phyloP scores from a whole-genome alignment of 2,329 filamentous ascomycete genomes.

The Botrytis porri region DNA sequence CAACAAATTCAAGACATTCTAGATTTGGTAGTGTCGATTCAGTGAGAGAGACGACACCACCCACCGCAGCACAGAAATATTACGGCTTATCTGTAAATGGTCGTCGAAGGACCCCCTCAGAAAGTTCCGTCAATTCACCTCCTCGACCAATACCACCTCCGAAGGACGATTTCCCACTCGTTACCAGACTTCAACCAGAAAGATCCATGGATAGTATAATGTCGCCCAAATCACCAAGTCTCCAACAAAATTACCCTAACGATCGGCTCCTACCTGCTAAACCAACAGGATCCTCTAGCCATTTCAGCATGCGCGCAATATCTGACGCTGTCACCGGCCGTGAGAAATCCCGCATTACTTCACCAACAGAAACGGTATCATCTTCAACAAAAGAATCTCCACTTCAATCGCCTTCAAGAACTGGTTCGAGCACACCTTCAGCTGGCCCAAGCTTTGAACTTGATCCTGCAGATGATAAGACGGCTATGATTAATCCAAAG shows the following conservation, averaged over 20 bases:
- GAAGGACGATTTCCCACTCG: constrained; percentile 55
- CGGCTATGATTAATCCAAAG: constrained; percentile 47
- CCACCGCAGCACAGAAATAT: constrained; percentile 69
- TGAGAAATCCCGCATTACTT: constrained; percentile 52
- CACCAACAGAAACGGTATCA: constrained; percentile 45
- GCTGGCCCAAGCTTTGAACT: constrained; percentile 72
- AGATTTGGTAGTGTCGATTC: constrained; percentile 79
- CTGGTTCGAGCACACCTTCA: constrained; percentile 70
- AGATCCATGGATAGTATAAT: constrained; percentile 24
- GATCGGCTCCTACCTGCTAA: constrained; percentile 53
- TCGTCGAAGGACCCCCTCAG: constrained; percentile 41
- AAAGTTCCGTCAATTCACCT: constrained; percentile 56
- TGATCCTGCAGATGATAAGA: constrained; percentile 68
- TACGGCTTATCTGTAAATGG: constrained; percentile 49
- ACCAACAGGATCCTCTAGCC: constrained; percentile 49
- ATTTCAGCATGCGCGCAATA: constrained; percentile 74
- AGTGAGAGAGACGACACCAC: constrained; percentile 56
- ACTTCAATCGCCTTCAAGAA: constrained; percentile 65
- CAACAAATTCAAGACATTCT: constrained; percentile 68
- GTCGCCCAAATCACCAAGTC: constrained; percentile 44
- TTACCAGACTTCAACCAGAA: constrained; percentile 56
- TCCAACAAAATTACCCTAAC: constrained; percentile 40
- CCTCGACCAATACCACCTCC: constrained; percentile 57
- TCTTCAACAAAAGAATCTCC: constrained; percentile 52
- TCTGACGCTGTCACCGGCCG: constrained; percentile 67